These are phyloP conservation scores for Backusella tuberculispora DNA, from an alignment of 192 early-diverging fungal genomes.

Conservation along the genomic window DNA sequence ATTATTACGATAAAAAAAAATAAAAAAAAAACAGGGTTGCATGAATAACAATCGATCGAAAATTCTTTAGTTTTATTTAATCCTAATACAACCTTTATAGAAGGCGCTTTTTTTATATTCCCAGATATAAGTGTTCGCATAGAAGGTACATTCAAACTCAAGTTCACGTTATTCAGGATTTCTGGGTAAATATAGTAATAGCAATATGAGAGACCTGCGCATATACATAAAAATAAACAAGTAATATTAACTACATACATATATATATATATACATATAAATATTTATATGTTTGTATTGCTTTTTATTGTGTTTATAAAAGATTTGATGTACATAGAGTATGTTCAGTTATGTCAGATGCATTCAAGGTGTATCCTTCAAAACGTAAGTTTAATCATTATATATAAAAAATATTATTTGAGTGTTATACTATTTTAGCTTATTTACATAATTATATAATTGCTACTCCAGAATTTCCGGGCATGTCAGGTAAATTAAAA, in stretches of 20 bases:
- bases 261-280: background rate
- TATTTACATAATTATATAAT: background rate
- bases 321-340: slow-evolving; percentile 17
- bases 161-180: slow-evolving; percentile 89
- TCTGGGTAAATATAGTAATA: slow-evolving; percentile 43
- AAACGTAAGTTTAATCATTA: slow-evolving; percentile 5
- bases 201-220: background rate
- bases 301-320: background rate
- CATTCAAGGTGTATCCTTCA: slow-evolving; percentile 21
- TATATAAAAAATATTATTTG: background rate
- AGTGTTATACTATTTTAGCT: background rate
- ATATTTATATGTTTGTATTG: too few relatives aligned
- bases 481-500: slow-evolving; percentile 17
- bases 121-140: slow-evolving; percentile 89
- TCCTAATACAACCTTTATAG: slow-evolving; percentile 26
- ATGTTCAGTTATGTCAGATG: slow-evolving; percentile 12
- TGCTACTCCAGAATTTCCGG: slow-evolving; percentile 8
- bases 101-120: slow-evolving; percentile 93
- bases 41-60: background rate
- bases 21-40: background rate
- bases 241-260: slow-evolving; percentile 18
- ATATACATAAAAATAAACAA: too few relatives aligned
- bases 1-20: too few relatives aligned
- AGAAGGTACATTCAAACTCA: slow-evolving; percentile 79
- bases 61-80: background rate